Evolutionary conservation across 2,329 filamentous ascomycete species (phyloP), one percentile per base, ranked within the genome.

Genomic region (Hypoxylon sp.): DNA sequence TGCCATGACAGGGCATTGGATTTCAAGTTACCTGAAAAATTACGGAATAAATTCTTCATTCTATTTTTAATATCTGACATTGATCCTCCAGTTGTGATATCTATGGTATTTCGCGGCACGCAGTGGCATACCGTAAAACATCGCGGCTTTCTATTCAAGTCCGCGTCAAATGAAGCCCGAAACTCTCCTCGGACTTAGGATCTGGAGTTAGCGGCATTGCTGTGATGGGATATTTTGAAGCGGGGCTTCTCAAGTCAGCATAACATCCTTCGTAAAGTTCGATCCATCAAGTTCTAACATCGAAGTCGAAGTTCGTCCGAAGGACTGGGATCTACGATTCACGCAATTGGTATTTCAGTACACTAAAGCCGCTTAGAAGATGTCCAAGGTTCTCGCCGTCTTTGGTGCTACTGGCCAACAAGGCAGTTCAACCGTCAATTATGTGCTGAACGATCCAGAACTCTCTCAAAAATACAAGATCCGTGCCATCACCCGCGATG

Each of bases 321-420:
- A 43, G 37, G 9, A n/a, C n/a, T n/a, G n/a, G n/a, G n/a, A n/a
- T 30, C 7, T 1, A 21, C 5, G 27, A 23, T 23, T 23, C 11
- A 14, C 37, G 25, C 29, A 43, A 7, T 21, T n/a, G 14, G 2
- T 5, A 32, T 9, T 23, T 4, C 46, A 16, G 8, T 16, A 32
- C n/a, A 27, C 32, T 12, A 21, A 50, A 43, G 27, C 23, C 34
- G 30, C n/a, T 7, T 6, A n/a, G 12, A 53, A 50, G 16, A 78
- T 78, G 75, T 61, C 70, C 41, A 78, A 80, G 39, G 67, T 79
- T 30, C 74, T 84, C 32, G 79, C 77, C 25, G 78, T 87, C 23
- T 84, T 86, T 53, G 84, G 84, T 7, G 84, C 83, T 21, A 87
- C 84, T 0, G 84, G 84, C 63, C 79, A 83, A 34, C 85, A 87